Conservation (phyloP, 75 land plant genomes). For the Larix kaempferi region DNA sequence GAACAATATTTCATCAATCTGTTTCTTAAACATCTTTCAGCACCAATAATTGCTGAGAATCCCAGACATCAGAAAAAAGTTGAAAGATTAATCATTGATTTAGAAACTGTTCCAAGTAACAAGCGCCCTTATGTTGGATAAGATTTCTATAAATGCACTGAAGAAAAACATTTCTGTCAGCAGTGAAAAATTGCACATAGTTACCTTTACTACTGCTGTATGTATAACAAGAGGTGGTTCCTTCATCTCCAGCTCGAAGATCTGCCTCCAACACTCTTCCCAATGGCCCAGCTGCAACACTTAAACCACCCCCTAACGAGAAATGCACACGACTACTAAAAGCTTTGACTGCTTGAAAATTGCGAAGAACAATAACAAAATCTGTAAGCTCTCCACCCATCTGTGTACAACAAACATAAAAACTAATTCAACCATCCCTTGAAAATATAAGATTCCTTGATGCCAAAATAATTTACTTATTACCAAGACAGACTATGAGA, state of each 20-base stretch:
- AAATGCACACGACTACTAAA: constrained; percentile 82
- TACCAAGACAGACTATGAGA: neutral
- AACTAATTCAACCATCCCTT: neutral
- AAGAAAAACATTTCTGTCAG: neutral
- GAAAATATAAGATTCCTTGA: neutral
- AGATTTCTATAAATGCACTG: neutral
- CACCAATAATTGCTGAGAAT: neutral
- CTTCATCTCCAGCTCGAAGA: constrained; percentile 77
- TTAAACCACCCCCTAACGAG: constrained; percentile 83
- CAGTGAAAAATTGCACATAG: neutral
- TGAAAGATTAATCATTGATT: neutral
- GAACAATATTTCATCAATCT: neutral
- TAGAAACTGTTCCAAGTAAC: neutral
- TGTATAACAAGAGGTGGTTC: constrained; percentile 79
- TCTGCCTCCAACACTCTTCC: constrained; percentile 85
- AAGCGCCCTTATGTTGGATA: neutral
- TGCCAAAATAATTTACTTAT: neutral
- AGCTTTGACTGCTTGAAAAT: constrained; percentile 72
- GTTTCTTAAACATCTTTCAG: neutral
- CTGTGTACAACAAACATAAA: constrained; percentile 24
- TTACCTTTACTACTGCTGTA: constrained; percentile 94
- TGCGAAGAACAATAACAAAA: constrained; percentile 74
- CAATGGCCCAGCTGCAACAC: constrained; percentile 87
- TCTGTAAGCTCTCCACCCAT: constrained; percentile 83
- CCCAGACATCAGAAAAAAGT: neutral